Evolutionary conservation across 2,329 filamentous ascomycete species (phyloP).

Genomic region (Trichoderma aggressivum): DNA sequence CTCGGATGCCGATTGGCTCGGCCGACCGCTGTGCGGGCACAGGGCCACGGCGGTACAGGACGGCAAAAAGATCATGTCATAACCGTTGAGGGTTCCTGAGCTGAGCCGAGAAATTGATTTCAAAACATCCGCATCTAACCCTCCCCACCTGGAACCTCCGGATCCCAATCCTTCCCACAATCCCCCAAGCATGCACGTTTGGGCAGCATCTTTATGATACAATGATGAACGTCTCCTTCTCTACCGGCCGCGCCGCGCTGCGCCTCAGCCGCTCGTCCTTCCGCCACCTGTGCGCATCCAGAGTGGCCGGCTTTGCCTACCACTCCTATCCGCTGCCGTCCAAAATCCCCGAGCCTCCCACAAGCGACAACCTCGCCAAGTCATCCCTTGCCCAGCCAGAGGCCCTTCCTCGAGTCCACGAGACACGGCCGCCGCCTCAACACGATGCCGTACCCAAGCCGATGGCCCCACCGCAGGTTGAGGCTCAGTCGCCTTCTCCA

Average conservation of each 20-base stretch:
- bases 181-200: constrained; percentile 14
- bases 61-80: constrained; percentile 19
- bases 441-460: constrained; percentile 24
- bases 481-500: constrained; percentile 19
- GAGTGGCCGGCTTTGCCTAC: constrained; percentile 38
- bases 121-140: constrained; percentile 14
- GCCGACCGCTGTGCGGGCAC: constrained; percentile 18
- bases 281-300: constrained; percentile 42
- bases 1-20: constrained; percentile 24
- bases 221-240: constrained; percentile 44
- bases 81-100: constrained; percentile 5
- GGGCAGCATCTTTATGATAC: constrained; percentile 25
- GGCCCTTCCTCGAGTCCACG: constrained; percentile 47
- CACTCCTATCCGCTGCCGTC: constrained; percentile 52
- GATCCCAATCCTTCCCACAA: neutral
- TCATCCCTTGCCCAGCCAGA: constrained; percentile 47
- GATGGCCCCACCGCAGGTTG: constrained; percentile 18
- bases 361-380: constrained; percentile 44
- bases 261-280: constrained; percentile 39
- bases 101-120: constrained; percentile 17
- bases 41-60: neutral
- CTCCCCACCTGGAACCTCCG: neutral
- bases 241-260: constrained; percentile 40
- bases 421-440: constrained; percentile 46
- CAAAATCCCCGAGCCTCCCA: constrained; percentile 38